Base-by-base conservation (phyloP, 331 rosid genomes). In the Acacia concinna region DNA sequence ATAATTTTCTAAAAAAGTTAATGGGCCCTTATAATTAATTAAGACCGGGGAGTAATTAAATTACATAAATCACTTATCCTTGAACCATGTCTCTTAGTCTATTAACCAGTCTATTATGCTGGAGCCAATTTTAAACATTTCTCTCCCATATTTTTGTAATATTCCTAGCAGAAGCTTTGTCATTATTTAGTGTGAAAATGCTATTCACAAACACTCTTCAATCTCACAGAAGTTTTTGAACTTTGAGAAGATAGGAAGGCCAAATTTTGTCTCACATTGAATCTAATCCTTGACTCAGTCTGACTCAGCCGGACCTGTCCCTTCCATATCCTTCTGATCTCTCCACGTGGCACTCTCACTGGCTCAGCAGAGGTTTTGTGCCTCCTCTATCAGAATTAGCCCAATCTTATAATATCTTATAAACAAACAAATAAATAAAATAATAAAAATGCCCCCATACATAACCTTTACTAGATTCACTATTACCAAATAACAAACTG, bases 341-440 rank as follows among this genome's bases (percentile, higher is more conserved):
- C 88, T 87, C 94, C 96, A 93, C 92, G 94, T 93, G 97, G 94
- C 90, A 77, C 17, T 80, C 49, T 0, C 79, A 75, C 64, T 76
- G 31, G 12, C 85, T 35, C 77, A 52, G 51, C 30, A 64, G 81
- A n/a, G n/a, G n/a, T n/a, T 79, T 90, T 84, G 78, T 88, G 87
- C 92, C 70, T 32, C 38, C 31, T 1, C 35, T 85, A 83, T 87
- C 23, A 30, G 41, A 15, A 18, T 14, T 62, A 1, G 23, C 68
- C 68, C 31, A 77, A 63, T 69, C 66, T 51, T 79, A 8, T 21
- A 12, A 1, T 57, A 57, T 25, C 10, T 23, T 65, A 41, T 43
- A 20, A 43, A 10, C 13, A 5, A 31, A 40, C 3, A 56, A 54
- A 17, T 15, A 47, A 54, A n/a, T 14, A n/a, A 41, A 54, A 44